These are phyloP conservation scores for Leccinum griseonigrum DNA, from an alignment of 1,284 basidiomycete genomes.

Conservation along the genomic window DNA sequence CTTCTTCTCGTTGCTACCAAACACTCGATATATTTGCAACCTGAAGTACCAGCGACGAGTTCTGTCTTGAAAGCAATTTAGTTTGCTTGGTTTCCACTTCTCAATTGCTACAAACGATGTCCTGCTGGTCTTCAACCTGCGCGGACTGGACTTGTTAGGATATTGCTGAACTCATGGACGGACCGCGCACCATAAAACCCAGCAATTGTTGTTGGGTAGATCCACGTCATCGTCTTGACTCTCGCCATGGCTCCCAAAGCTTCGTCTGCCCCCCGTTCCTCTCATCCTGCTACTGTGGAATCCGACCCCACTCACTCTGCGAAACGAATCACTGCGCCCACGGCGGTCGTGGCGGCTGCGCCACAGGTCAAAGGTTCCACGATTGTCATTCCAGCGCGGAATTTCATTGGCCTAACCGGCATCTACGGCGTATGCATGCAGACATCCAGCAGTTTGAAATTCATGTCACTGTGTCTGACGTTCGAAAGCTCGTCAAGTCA, in stretches of 20 bases:
- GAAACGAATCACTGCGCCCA: not conserved
- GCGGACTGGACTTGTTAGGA: no score
- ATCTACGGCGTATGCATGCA: no score
- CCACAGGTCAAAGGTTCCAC: not conserved
- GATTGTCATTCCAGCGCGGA: not conserved
- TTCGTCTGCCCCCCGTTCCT: not conserved
- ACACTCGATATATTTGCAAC: no score
- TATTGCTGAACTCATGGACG: no score
- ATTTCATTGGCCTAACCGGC: no score
- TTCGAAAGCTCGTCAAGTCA: slow-evolving; percentile 18
- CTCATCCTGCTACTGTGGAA: not conserved
- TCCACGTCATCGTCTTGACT: not conserved
- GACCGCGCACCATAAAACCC: not conserved
- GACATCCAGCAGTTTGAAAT: no score
- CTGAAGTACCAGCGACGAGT: no score
- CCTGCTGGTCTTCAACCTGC: no score
- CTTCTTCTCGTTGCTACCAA: no score
- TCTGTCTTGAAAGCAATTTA: no score
- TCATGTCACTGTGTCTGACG: slow-evolving; percentile 3
- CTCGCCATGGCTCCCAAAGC: not conserved
- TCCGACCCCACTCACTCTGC: not conserved
- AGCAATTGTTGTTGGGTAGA: not conserved
- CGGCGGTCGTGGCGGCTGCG: not conserved
- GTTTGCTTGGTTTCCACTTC: no score
- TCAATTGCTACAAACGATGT: no score